Evolutionary conservation across 331 rosid genomes (phyloP), one percentile per base, ranked within the genome.

Genomic region (Phaseolus coccineus): DNA sequence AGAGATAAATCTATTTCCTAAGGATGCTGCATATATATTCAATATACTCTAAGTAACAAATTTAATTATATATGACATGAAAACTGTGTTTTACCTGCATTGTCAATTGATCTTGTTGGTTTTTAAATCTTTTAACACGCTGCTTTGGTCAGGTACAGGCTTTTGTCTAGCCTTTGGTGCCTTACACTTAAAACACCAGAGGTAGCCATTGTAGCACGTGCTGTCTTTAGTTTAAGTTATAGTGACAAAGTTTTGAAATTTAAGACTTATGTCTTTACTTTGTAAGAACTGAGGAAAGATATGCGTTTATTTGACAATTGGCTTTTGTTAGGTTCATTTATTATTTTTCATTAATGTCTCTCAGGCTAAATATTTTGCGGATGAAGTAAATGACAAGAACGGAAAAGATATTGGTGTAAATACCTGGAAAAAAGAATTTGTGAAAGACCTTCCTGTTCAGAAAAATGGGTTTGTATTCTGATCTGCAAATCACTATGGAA

Each of bases 341-440:
- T 86, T 80, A 31, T 80, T 83, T 74, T 8, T 69, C 82, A 47
- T 83, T 47, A n/a, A 25, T 80, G 56, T 78, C 15, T 82, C 69
- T 52, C 90, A 94, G 97, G 90, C 97, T 51, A 89, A 78, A 77
- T 94, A 94, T 84, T 92, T 77, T 4, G 89, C 72, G 24, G 97
- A 94, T 73, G 98, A 94, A 85, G 98, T 92, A 84, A 90, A 89
- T 77, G 97, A 94, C 83, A 94, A 94, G 86, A 83, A 87, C 80
- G 97, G 96, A 71, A 80, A 81, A 84, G 94, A 87, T 46, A 81
- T 92, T 55, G 86, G 90, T 71, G 79, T 90, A 59, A 90, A 89
- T 83, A 87, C 92, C 59, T 94, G 98, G 98, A 30, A 79, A 77
- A 89, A 77, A 76, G 98, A 94, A 86, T 90, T 83, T 73, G 94